phyloP scores from a whole-genome alignment of 2,329 filamentous ascomycete genomes.

The Metarhizium album region DNA sequence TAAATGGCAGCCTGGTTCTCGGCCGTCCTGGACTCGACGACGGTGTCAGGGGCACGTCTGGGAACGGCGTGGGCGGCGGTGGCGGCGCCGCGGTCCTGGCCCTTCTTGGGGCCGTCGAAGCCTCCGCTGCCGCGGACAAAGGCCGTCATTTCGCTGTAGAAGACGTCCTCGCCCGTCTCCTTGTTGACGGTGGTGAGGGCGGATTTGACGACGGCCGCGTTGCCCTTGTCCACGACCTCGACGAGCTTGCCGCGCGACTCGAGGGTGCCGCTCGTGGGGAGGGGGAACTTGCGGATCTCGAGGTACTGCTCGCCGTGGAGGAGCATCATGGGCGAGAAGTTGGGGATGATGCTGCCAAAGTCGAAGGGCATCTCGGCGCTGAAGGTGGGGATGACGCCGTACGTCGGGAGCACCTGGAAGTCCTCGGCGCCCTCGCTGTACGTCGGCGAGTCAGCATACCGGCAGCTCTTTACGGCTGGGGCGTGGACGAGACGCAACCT shows the following conservation, averaged over 20 bases:
- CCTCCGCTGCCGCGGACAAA: conserved; percentile 88
- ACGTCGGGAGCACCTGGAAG: conserved; percentile 93
- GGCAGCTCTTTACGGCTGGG: not conserved
- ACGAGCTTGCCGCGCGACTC: conserved; percentile 70
- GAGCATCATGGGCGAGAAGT: conserved; percentile 98
- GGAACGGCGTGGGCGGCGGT: conserved; percentile 74
- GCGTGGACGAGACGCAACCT: conserved; percentile 13
- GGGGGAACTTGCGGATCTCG: conserved; percentile 83
- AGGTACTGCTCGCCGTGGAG: conserved; percentile 98
- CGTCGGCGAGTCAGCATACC: conserved; percentile 3
- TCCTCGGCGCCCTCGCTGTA: conserved; percentile 67
- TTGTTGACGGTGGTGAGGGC: conserved; percentile 78
- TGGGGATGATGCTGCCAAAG: conserved; percentile 75
- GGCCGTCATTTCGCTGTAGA: conserved; percentile 93
- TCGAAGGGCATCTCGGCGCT: conserved; percentile 70
- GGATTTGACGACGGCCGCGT: conserved; percentile 70
- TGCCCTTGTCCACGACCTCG: conserved; percentile 94
- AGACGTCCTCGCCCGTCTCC: conserved; percentile 76
- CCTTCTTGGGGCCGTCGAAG: conserved; percentile 76
- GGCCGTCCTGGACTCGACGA: conserved; percentile 76
- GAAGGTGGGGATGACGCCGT: conserved; percentile 91
- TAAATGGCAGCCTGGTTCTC: conserved; percentile 92
- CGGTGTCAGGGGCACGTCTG: conserved; percentile 62
- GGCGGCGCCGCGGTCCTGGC: conserved; percentile 64
- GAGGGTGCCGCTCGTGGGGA: conserved; percentile 73